These are phyloP conservation scores for Talaromyces sp. DNA, from an alignment of 2,329 filamentous ascomycete species.

Conservation along the genomic window DNA sequence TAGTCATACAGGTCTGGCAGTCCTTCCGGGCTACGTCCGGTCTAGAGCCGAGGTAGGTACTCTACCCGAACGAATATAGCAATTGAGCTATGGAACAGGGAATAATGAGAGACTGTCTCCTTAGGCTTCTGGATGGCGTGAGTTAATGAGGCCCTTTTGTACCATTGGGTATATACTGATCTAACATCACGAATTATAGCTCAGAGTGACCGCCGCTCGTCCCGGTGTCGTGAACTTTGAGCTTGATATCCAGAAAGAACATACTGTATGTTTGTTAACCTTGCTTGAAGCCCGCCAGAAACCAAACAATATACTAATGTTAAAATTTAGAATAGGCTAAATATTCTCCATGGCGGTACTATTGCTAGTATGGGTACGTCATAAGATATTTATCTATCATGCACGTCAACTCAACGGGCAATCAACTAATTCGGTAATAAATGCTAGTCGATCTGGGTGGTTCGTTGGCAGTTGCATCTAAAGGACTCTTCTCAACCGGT, in stretches of 20 bases:
- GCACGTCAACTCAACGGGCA: too few species aligned
- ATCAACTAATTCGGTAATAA: not conserved
- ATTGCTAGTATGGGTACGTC: conserved; percentile 58
- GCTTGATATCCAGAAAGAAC: conserved; percentile 61
- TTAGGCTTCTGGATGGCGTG: conserved; percentile 41
- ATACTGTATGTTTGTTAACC: conserved; percentile 50
- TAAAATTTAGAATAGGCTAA: conserved; percentile 55
- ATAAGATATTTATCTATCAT: not conserved
- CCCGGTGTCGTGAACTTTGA: conserved; percentile 64
- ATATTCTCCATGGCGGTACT: conserved; percentile 65
- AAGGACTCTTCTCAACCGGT: conserved; percentile 62
- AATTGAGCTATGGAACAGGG: not conserved
- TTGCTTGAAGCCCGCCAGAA: too few species aligned
- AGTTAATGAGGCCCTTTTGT: conserved; percentile 21
- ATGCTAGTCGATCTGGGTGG: conserved; percentile 60
- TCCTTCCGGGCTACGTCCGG: conserved; percentile 84
- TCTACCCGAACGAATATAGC: not conserved
- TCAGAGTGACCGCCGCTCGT: conserved; percentile 58
- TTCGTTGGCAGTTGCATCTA: conserved; percentile 63
- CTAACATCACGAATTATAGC: conserved; percentile 37
- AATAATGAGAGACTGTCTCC: not conserved
- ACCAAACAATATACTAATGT: conserved; percentile 3
- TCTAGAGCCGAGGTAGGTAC: conserved; percentile 74
- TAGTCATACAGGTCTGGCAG: conserved; percentile 65
- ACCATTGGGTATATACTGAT: conserved; percentile 1